A percentile compares a stretch with the other conserved stretches of the same genome.
Evolutionary conservation across 805 yeast species (phyloP).

Genomic region (Wickerhamia fluorescens): DNA sequence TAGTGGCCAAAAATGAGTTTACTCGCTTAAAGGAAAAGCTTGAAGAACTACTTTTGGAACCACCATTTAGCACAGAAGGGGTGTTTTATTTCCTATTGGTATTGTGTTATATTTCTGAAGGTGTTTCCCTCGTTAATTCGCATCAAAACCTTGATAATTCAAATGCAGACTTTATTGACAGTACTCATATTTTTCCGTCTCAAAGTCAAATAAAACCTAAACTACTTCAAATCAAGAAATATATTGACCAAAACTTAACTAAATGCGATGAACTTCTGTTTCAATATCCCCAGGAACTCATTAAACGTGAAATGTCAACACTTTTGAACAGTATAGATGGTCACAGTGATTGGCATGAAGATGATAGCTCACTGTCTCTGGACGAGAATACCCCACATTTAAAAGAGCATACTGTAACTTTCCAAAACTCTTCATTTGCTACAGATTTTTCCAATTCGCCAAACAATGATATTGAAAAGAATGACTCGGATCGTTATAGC

Average conservation of each 20-base stretch:
- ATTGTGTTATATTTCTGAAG: conserved; percentile 21
- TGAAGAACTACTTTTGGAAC: conserved; percentile 31
- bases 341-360: not conserved
- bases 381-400: too few species aligned
- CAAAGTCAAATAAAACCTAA: too few species aligned
- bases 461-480: too few species aligned
- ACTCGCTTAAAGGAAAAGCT: conserved; percentile 25
- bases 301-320: too few species aligned
- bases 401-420: too few species aligned
- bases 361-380: too few species aligned
- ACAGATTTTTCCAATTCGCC: too few species aligned
- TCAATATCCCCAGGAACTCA: conserved; percentile 16
- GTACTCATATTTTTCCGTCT: too few species aligned
- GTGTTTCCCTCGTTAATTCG: conserved; percentile 11
- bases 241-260: conserved; percentile 3
- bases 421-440: too few species aligned
- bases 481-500: too few species aligned
- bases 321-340: conserved; percentile 4
- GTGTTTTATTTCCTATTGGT: conserved; percentile 30
- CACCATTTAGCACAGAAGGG: conserved; percentile 39
- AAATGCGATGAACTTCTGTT: conserved; percentile 19
- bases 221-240: too few species aligned
- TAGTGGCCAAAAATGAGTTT: conserved; percentile 29
- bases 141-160: conserved; percentile 1
- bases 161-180: too few species aligned